Base-by-base conservation (phyloP, 371 early-diverging fungal species). In the Ordospora colligata region DNA sequence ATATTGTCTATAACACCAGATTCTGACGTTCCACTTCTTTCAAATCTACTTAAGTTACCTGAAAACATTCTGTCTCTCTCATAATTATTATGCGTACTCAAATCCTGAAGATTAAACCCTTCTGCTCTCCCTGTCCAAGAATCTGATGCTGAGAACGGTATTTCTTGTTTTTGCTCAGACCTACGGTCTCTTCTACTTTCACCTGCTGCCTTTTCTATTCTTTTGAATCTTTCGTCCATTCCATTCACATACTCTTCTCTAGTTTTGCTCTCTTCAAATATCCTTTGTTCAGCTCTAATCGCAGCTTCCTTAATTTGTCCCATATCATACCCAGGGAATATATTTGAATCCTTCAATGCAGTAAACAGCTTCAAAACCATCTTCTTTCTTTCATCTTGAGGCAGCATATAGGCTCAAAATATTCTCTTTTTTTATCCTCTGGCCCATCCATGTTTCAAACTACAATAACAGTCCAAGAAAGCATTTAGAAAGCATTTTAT, bases 271-370 rank as follows among this genome's bases (percentile, higher is more conserved):
- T 45, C 45, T 27, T 73, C 51, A 62, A 54, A 83, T 25, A 75
- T 82, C 46, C 80, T 77, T 62, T 81, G 80, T 46, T 83, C 84
- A 22, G 74, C 64, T 32, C 77, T 80, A 47, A 83, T 65, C 19
- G 82, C 84, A 32, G 82, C 82, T 44, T 83, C 82, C 44, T 78
- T 69, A 14, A 83, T 75, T 7, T 77, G 78, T 19, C 67, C 65
- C 12, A 75, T 46, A 11, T 62, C 22, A 52, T 80, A 78, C 42
- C 77, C 69, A 22, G 47, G 64, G 58, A 83, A 83, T 51, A 82
- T 74, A 14, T 80, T 76, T 42, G 77, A 77, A 50, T 83, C 80
- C 69, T 80, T 77, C 40, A 83, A 65, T 2, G 82, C 73, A 54
- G 77, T 71, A 64, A 76, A 82, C 9, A 83, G 73, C 50, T 74